These are phyloP conservation scores for Lycium ferocissimum DNA, from an alignment of 257 asterid genomes.

Conservation along the genomic window DNA sequence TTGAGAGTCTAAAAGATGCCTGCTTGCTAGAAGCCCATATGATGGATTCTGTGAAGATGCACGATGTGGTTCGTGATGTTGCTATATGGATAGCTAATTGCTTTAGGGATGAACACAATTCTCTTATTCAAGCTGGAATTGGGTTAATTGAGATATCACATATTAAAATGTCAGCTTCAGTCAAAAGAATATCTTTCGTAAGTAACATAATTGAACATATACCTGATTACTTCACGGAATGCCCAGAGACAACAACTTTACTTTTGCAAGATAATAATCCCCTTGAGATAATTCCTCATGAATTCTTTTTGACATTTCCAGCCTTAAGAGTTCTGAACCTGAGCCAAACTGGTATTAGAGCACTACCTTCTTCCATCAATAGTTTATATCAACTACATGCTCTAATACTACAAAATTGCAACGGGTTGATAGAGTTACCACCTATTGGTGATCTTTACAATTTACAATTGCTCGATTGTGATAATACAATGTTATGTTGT, in stretches of 20 bases:
- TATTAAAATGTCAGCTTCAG: neutral
- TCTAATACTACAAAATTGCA: constrained; percentile 13
- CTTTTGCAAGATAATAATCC: constrained; percentile 4
- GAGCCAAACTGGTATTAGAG: neutral
- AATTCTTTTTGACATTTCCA: constrained; percentile 27
- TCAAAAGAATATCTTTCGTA: constrained; percentile 38
- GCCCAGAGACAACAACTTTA: constrained; percentile 36
- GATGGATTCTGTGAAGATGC: constrained; percentile 33
- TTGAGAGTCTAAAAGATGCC: constrained; percentile 34
- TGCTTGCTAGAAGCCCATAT: constrained; percentile 32
- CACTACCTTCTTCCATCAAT: constrained; percentile 30
- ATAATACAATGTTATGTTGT: neutral
- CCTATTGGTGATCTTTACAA: constrained; percentile 24
- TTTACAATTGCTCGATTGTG: constrained; percentile 34
- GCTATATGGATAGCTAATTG: constrained; percentile 30
- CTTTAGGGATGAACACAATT: neutral
- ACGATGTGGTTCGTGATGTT: constrained; percentile 40
- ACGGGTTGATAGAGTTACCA: neutral
- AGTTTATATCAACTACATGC: constrained; percentile 31
- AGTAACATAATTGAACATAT: neutral
- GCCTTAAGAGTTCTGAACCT: constrained; percentile 28
- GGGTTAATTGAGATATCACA: constrained; percentile 12
- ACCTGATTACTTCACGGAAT: constrained; percentile 26
- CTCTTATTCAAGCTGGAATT: constrained; percentile 29
- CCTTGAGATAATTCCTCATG: neutral